These are phyloP conservation scores for Ophiostoma piceae DNA, from an alignment of 2,329 filamentous ascomycete genomes.

Conservation along the genomic window DNA sequence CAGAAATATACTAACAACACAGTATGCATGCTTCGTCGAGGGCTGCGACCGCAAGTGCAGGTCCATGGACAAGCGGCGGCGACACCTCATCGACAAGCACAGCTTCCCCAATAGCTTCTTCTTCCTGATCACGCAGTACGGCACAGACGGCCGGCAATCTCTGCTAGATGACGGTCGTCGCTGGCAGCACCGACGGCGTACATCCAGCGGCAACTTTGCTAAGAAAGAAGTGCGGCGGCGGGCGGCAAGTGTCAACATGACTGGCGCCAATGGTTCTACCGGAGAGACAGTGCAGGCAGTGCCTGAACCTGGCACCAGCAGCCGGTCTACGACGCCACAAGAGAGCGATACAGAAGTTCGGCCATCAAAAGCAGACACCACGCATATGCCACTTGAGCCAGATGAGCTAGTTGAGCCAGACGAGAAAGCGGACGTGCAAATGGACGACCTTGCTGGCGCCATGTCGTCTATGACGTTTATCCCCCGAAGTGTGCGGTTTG, in stretches of 20 bases:
- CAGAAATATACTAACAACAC: background rate
- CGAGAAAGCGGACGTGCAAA: constrained; percentile 34
- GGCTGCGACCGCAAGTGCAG: constrained; percentile 79
- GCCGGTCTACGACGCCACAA: background rate
- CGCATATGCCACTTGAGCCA: too few species aligned
- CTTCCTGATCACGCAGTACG: constrained; percentile 78
- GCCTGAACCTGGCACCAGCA: background rate
- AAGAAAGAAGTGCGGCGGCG: constrained; percentile 30
- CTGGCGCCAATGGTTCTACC: background rate
- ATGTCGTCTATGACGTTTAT: constrained; percentile 71
- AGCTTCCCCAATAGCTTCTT: constrained; percentile 85
- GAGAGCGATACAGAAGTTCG: background rate
- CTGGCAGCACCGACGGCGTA: constrained; percentile 41
- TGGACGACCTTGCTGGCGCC: constrained; percentile 57
- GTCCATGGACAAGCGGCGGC: constrained; percentile 74
- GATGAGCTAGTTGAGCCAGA: background rate
- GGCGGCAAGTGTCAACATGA: constrained; percentile 13
- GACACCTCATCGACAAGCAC: constrained; percentile 93
- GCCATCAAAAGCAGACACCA: background rate
- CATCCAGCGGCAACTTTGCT: constrained; percentile 39
- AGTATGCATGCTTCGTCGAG: constrained; percentile 88
- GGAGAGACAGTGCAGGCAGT: background rate
- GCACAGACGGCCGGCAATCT: constrained; percentile 79
- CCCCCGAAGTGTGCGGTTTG: constrained; percentile 62
- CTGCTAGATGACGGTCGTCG: constrained; percentile 58